Conservation (phyloP, 2,329 filamentous ascomycete species). For the Nemania diffusa region DNA sequence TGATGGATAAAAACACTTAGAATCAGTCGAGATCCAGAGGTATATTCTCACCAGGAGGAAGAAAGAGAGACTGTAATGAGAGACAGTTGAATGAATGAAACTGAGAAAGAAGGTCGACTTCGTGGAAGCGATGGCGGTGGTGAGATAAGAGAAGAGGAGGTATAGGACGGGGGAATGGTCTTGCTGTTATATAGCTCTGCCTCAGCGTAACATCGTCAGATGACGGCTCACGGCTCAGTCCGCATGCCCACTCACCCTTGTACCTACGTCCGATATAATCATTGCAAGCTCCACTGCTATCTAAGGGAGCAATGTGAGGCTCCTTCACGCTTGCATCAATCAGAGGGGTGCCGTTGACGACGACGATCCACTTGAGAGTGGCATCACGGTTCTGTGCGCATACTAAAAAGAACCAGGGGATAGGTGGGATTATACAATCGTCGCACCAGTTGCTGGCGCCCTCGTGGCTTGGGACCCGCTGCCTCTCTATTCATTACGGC, state of each 20-base stretch:
- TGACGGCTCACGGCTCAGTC: not conserved
- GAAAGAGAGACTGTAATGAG: slow-evolving; percentile 43
- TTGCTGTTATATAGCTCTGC: slow-evolving; percentile 40
- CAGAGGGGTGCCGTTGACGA: slow-evolving; percentile 22
- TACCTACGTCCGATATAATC: not conserved
- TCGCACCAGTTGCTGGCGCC: slow-evolving; percentile 12
- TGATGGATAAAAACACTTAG: not conserved
- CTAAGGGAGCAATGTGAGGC: slow-evolving; percentile 21
- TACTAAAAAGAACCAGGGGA: not conserved
- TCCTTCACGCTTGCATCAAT: slow-evolving; percentile 7
- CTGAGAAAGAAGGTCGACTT: slow-evolving; percentile 39
- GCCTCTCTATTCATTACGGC: not conserved
- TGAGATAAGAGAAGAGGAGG: slow-evolving; percentile 22
- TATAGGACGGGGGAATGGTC: slow-evolving; percentile 7
- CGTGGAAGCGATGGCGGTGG: slow-evolving; percentile 37
- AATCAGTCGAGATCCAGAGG: slow-evolving; percentile 44
- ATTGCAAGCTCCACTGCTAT: slow-evolving; percentile 14
- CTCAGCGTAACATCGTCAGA: slow-evolving; percentile 13
- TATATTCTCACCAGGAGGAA: slow-evolving; percentile 45
- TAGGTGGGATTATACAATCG: slow-evolving; percentile 1
- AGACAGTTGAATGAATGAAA: slow-evolving; percentile 37
- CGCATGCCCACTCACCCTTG: not conserved
- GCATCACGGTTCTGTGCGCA: not conserved
- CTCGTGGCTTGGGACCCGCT: not conserved
- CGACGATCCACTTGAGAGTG: slow-evolving; percentile 4